A percentile compares a stretch with the other conserved stretches of the same genome.
phyloP scores from a whole-genome alignment of 1,139 yeast species.

The Arxiozyma slooffiae region DNA sequence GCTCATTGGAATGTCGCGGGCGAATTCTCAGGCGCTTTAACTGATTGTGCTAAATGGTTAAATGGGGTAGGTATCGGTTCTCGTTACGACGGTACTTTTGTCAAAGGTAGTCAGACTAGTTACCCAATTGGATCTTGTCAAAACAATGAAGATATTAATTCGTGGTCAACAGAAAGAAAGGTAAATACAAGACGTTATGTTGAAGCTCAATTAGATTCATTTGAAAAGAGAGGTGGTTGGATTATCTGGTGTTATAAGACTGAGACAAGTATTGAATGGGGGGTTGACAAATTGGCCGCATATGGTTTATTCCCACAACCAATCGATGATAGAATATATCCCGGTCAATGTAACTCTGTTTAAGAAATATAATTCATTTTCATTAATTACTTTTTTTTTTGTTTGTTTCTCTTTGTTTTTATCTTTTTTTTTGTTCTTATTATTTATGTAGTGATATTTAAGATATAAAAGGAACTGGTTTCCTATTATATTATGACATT shows the following conservation, averaged over 20 bases:
- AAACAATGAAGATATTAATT: constrained; percentile 41
- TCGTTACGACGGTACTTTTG: constrained; percentile 64
- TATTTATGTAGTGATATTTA: no score
- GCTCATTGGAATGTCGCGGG: constrained; percentile 72
- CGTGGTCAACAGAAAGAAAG: constrained; percentile 55
- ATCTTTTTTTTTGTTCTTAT: not conserved
- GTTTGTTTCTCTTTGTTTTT: not conserved
- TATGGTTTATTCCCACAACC: constrained; percentile 76
- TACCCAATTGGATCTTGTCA: constrained; percentile 57
- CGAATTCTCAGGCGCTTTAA: constrained; percentile 90
- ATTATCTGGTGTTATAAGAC: constrained; percentile 91
- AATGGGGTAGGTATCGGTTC: constrained; percentile 89
- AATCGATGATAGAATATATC: constrained; percentile 50
- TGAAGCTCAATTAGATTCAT: constrained; percentile 88
- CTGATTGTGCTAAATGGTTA: constrained; percentile 87
- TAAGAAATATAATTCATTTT: not conserved
- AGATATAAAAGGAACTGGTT: not conserved
- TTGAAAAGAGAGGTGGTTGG: constrained; percentile 69
- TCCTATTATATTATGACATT: no score
- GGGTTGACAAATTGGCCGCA: constrained; percentile 47
- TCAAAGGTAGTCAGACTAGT: constrained; percentile 33
- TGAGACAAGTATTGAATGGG: constrained; percentile 83
- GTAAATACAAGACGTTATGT: constrained; percentile 55
- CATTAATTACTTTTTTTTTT: no score
- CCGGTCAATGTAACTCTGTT: constrained; percentile 48